Conservation (phyloP, 768 basidiomycete species). For the Pluteus cervinus region DNA sequence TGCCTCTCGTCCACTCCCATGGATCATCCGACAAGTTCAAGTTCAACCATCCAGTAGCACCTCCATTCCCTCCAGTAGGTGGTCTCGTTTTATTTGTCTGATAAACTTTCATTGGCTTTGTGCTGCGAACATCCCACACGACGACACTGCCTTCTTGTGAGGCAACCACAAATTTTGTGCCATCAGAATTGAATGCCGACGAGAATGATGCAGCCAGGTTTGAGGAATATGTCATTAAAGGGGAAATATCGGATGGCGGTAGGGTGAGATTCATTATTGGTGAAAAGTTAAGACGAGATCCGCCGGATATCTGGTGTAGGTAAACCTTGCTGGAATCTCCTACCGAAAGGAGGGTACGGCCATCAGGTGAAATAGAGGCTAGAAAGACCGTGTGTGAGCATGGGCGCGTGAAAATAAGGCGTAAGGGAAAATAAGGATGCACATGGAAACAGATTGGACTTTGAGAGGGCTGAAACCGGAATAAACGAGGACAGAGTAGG, state of each 20-base stretch:
- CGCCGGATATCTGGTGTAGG: slow-evolving; percentile 72
- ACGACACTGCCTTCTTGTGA: slow-evolving; percentile 77
- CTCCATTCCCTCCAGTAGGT: slow-evolving; percentile 10
- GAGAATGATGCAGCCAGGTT: slow-evolving; percentile 70
- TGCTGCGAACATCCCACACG: slow-evolving; percentile 78
- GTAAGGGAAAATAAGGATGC: neutral
- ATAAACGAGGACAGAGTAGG: neutral
- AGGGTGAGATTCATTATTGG: slow-evolving; percentile 65
- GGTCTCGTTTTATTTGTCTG: slow-evolving; percentile 44
- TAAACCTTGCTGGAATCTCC: slow-evolving; percentile 87
- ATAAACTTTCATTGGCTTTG: slow-evolving; percentile 63
- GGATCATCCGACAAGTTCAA: slow-evolving; percentile 46
- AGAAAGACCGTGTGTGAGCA: slow-evolving; percentile 10
- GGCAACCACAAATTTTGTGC: slow-evolving; percentile 76
- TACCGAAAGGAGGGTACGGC: slow-evolving; percentile 79
- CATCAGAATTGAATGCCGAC: slow-evolving; percentile 71
- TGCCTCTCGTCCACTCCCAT: slow-evolving; percentile 61
- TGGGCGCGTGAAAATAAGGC: neutral
- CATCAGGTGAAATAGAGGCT: slow-evolving; percentile 91
- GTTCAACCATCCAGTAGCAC: slow-evolving; percentile 38
- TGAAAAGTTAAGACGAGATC: slow-evolving; percentile 52
- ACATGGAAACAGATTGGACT: neutral
- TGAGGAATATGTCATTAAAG: slow-evolving; percentile 29
- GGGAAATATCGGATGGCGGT: slow-evolving; percentile 44
- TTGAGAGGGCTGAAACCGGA: too few species aligned